Evolutionary conservation across 495 filamentous ascomycete species (phyloP).

Genomic region (Penicillium egyptiacum): DNA sequence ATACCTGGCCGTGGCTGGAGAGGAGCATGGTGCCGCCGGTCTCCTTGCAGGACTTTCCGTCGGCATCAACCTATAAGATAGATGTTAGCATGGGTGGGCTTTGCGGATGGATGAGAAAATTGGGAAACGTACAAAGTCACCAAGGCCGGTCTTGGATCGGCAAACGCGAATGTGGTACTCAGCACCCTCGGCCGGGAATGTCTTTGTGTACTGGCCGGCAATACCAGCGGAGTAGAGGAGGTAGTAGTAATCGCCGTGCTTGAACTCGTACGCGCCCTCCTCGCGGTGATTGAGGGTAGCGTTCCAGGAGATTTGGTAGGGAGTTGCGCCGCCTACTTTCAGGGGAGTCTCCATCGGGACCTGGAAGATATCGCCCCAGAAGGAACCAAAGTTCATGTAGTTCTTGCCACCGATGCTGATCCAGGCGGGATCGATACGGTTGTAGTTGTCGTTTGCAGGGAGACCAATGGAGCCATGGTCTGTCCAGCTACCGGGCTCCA

Average conservation of each 20-base stretch:
- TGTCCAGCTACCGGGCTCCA: conserved; percentile 63
- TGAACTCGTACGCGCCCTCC: conserved; percentile 61
- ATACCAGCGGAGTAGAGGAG: conserved; percentile 63
- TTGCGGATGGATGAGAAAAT: background rate
- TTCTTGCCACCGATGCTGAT: conserved; percentile 47
- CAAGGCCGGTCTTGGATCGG: conserved; percentile 51
- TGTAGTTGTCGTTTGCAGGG: conserved; percentile 53
- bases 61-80: conserved; percentile 51
- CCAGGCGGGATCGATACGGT: conserved; percentile 70
- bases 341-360: conserved; percentile 51
- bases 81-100: background rate
- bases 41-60: conserved; percentile 53
- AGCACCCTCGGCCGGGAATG: conserved; percentile 50
- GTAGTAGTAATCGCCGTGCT: conserved; percentile 59
- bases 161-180: conserved; percentile 71
- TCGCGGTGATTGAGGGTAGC: conserved; percentile 50
- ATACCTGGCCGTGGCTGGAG: conserved; percentile 60
- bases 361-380: conserved; percentile 69
- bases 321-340: conserved; percentile 33
- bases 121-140: conserved; percentile 50
- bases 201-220: conserved; percentile 58
- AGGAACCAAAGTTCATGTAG: conserved; percentile 66
- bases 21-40: conserved; percentile 66
- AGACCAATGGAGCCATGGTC: conserved; percentile 53
- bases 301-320: conserved; percentile 58